Base-by-base conservation (phyloP, 495 filamentous ascomycete species). In the Emericellopsis terricola region DNA sequence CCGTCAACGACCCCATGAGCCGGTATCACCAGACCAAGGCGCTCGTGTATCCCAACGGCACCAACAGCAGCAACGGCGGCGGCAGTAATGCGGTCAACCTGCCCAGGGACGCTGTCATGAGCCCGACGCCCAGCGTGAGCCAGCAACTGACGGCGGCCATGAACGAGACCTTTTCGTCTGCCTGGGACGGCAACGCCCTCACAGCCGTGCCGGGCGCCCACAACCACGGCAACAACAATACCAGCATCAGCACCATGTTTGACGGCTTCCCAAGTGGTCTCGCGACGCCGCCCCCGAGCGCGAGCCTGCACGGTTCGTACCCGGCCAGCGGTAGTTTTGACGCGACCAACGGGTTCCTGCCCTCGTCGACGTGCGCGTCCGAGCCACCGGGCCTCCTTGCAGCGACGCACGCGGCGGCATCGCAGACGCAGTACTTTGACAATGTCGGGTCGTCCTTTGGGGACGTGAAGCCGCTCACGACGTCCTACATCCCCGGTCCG, bases 21-120 rank as follows among this genome's bases (percentile, higher is more conserved):
- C 50, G 55, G 8, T 52, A 60, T 27, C 59, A 66, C 32, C 56
- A 60, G 41, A 50, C 57, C 34, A 47, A 51, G 6, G 58, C 57
- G 2, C 23, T 35, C 8, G 21, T 35, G 6, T 35, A 38, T 8
- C 29, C 39, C 10, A 29, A 27, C 1, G 10, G 15, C 34, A 11
- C 17, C 11, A 19, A 31, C 18, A 23, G 28, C 8, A 15, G 27
- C 15, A 9, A 13, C 18, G 15, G 28, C 40, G 17, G 27, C 47
- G 6, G 38, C 48, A 2, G 27, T 44, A 2, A 37, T 48, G 27
- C 38, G 45, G 8, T n/a, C n/a, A 26, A 26, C 23, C 6, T 26
- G 23, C 23, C 23, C 6, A 50, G 61, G 15, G 49, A 55, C 20
- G 40, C 38, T 14, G 38, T 57, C 42, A 59, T 65, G 59, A 60